Base-by-base conservation (phyloP, 345 rosid genomes). In the Pistacia atlantica region DNA sequence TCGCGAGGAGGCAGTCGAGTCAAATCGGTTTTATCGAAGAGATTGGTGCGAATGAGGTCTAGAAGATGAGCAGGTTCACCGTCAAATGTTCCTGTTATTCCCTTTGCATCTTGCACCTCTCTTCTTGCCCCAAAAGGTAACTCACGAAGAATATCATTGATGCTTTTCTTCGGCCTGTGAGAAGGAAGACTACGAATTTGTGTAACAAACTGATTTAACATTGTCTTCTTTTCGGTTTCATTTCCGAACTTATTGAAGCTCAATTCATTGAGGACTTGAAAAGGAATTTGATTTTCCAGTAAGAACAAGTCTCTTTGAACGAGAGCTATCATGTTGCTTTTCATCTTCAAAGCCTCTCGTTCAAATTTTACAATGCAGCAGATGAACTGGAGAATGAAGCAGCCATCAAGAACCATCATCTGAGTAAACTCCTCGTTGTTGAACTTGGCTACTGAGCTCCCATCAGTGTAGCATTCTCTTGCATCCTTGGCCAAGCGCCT, bases 201-300 rank as follows among this genome's bases (percentile, higher is more conserved):
- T 28, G 31, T 13, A n/a, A 28, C 5, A 14, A 28, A 28, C 31
- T 2, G 1, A 8, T 3, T 11, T 12, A 60, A 60, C 35, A 25
- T 9, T 28, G 25, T 10, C 16, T 11, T 61, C 65, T 45, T 3
- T 1, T 2, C 37, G 22, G 10, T 4, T 35, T 17, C 13, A 14
- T 51, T 14, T 51, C 35, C 38, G 35, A 35, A 3, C 1, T 25
- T 25, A 25, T 31, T 8, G 20, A 4, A n/a, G 31, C 45, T 35
- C 71, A 81, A 35, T 10, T 22, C 11, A n/a, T 69, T 22, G 1
- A 83, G 76, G 18, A 84, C 33, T 0, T 5, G 10, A 13, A 33
- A 84, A 28, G 85, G 87, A n/a, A 79, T 31, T 42, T 84, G 80
- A 16, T 81, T 81, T 59, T 84, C 84, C 0, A 81, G 69, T 76